Conservation (phyloP, 2,329 filamentous ascomycete species). For the Aspergillus ochraceoroseus region DNA sequence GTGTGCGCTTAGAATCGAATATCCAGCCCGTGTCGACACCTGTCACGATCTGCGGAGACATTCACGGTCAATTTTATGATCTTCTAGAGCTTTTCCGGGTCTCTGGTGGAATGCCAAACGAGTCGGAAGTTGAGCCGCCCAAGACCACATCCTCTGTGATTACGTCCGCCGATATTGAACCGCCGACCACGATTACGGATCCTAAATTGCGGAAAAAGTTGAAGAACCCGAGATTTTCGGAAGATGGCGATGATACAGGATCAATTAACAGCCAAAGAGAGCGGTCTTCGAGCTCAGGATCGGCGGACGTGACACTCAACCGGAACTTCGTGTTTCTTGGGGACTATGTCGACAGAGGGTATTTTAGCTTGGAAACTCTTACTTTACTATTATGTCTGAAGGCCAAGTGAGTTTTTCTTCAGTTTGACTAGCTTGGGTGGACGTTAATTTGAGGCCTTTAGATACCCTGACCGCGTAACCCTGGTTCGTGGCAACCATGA, state of each 20-base stretch:
- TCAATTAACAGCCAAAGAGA: slow-evolving; percentile 21
- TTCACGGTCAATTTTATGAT: slow-evolving; percentile 98
- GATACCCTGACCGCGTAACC: slow-evolving; percentile 67
- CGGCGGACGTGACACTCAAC: slow-evolving; percentile 45
- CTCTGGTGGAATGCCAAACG: slow-evolving; percentile 91
- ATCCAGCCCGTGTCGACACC: slow-evolving; percentile 97
- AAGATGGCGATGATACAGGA: slow-evolving; percentile 30
- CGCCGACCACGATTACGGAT: slow-evolving; percentile 80
- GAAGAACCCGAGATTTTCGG: slow-evolving; percentile 44
- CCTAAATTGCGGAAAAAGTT: slow-evolving; percentile 84
- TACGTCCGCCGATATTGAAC: slow-evolving; percentile 86
- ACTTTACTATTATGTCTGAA: slow-evolving; percentile 68
- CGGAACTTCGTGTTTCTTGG: slow-evolving; percentile 69
- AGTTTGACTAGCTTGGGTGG: not conserved
- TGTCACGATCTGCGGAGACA: slow-evolving; percentile 95
- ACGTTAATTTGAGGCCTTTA: slow-evolving; percentile 26
- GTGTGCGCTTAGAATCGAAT: slow-evolving; percentile 69
- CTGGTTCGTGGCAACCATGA: slow-evolving; percentile 71
- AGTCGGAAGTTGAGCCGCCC: slow-evolving; percentile 64
- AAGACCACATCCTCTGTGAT: slow-evolving; percentile 69
- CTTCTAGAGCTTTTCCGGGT: slow-evolving; percentile 94
- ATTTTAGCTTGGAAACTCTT: slow-evolving; percentile 69
- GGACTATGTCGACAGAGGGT: slow-evolving; percentile 69
- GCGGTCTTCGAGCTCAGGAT: slow-evolving; percentile 30
- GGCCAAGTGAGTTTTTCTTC: slow-evolving; percentile 47